Percentiles rank a stretch among this genome's conserved stretches.
Evolutionary conservation across 1,139 yeast genomes (phyloP).

Genomic region (Suhomyces panamericanus): DNA sequence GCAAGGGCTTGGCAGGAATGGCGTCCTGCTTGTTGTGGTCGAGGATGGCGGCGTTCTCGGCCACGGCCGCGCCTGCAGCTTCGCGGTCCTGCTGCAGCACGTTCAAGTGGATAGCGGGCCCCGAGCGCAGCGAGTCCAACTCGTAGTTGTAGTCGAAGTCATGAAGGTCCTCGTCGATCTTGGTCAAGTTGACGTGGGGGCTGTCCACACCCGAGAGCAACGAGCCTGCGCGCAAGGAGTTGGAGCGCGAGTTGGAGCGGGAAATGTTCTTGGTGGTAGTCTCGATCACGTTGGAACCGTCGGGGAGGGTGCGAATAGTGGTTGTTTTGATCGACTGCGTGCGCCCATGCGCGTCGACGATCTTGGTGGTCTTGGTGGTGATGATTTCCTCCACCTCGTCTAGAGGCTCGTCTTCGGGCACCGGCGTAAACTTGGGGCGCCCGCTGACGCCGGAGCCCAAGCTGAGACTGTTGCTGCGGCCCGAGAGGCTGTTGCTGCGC

Average conservation of each 20-base stretch:
- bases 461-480: constrained; percentile 16
- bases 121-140: constrained; percentile 21
- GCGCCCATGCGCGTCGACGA: constrained; percentile 45
- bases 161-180: constrained; percentile 47
- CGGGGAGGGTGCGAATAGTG: constrained; percentile 42
- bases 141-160: constrained; percentile 48
- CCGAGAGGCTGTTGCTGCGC: constrained; percentile 21
- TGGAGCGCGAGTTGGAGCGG: constrained; percentile 36
- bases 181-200: constrained; percentile 29
- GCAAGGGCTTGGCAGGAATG: constrained; percentile 24
- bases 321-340: constrained; percentile 46
- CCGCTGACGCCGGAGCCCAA: not conserved
- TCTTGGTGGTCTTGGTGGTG: constrained; percentile 47
- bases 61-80: not conserved
- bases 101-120: constrained; percentile 9
- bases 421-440: constrained; percentile 13
- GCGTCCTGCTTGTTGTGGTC: constrained; percentile 3
- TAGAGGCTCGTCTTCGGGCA: constrained; percentile 15
- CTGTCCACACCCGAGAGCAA: constrained; percentile 18
- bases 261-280: constrained; percentile 47
- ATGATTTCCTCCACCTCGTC: constrained; percentile 28
- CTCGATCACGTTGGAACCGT: constrained; percentile 48
- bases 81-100: not conserved
- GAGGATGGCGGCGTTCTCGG: constrained; percentile 10
- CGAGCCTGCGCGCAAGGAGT: constrained; percentile 31